phyloP scores from a whole-genome alignment of 495 filamentous ascomycete species.

The Lasiosphaeria ovina region DNA sequence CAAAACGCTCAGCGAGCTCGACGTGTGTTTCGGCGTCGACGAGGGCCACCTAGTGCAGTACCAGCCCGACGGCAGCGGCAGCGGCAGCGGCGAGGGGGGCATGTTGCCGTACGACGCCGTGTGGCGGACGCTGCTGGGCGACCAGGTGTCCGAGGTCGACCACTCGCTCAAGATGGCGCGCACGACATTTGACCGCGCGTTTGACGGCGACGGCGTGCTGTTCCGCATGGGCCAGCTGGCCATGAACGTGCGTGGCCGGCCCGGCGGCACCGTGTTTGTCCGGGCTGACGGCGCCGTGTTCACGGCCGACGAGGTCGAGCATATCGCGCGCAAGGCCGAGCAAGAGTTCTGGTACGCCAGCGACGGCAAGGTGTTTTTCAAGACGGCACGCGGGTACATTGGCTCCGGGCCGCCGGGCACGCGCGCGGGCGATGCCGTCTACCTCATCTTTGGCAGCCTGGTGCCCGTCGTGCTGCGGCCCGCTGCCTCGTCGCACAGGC shows the following conservation, averaged over 20 bases:
- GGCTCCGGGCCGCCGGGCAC: constrained; percentile 1
- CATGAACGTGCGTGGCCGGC: not conserved
- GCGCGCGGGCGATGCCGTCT: constrained; percentile 3
- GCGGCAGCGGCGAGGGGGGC: not conserved
- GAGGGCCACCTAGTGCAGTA: too few relatives aligned
- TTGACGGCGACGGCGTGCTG: not conserved
- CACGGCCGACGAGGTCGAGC: not conserved
- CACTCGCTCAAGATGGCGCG: not conserved
- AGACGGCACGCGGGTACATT: not conserved
- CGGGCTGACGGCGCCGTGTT: not conserved
- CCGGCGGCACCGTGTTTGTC: not conserved
- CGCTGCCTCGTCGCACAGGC: not conserved
- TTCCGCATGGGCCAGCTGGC: not conserved
- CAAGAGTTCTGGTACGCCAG: not conserved
- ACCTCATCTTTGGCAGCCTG: not conserved
- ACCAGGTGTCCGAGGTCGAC: not conserved
- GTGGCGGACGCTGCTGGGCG: not conserved
- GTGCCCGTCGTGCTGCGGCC: not conserved
- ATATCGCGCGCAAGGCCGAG: not conserved
- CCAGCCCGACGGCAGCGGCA: not conserved
- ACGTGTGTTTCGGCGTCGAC: not conserved
- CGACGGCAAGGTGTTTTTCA: constrained; percentile 1
- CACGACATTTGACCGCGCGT: not conserved
- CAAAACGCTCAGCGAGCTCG: not conserved
- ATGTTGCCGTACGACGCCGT: not conserved